Percentiles rank a stretch among this genome's conserved stretches.
Conservation (phyloP, 805 yeast species). For the Starmerella etchellsii region DNA sequence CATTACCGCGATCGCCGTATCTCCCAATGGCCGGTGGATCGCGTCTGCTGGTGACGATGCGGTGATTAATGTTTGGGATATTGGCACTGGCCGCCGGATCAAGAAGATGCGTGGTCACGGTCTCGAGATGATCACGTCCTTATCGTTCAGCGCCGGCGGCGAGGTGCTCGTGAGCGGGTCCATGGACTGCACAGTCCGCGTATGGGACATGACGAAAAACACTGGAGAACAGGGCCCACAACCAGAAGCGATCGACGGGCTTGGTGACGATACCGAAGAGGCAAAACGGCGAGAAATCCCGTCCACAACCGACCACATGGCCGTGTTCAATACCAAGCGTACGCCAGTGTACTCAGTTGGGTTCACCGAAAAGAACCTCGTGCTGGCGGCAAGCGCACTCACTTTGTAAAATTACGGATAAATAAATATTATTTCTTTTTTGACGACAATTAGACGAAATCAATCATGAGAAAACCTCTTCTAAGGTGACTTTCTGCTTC, state of each 20-base stretch:
- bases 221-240: slow-evolving; percentile 75
- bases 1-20: slow-evolving; percentile 68
- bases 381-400: slow-evolving; percentile 87
- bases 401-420: slow-evolving; percentile 14
- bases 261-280: slow-evolving; percentile 23
- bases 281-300: slow-evolving; percentile 45
- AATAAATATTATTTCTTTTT: too few species aligned
- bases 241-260: slow-evolving; percentile 45
- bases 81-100: slow-evolving; percentile 76
- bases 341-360: slow-evolving; percentile 90
- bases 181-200: slow-evolving; percentile 82
- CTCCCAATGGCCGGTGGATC: slow-evolving; percentile 95
- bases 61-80: slow-evolving; percentile 82
- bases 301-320: slow-evolving; percentile 83
- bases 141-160: slow-evolving; percentile 78
- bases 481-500: slow-evolving; percentile 22
- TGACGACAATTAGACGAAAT: neutral
- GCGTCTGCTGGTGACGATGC: slow-evolving; percentile 94
- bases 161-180: slow-evolving; percentile 82
- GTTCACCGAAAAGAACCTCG: slow-evolving; percentile 80
- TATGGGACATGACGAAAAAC: slow-evolving; percentile 87
- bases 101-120: slow-evolving; percentile 96
- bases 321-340: slow-evolving; percentile 83
- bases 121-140: slow-evolving; percentile 66
- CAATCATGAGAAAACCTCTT: too few species aligned